These are phyloP conservation scores for Aechmea fasciata DNA, from an alignment of 176 grass and related monocot genomes.

Conservation along the genomic window DNA sequence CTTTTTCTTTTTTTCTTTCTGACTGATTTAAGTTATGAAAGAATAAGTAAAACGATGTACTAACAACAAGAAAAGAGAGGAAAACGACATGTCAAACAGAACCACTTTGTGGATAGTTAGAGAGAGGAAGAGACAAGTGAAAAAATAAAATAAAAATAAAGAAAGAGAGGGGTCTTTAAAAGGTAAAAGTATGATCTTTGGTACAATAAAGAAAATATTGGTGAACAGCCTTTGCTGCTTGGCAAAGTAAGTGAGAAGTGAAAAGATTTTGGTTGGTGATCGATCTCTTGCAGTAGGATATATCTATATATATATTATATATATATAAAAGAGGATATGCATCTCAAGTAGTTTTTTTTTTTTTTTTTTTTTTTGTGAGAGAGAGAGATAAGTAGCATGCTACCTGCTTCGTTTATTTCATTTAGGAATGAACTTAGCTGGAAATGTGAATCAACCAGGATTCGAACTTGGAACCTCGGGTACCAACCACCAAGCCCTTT, in stretches of 20 bases:
- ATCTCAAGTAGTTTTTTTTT: too few relatives aligned
- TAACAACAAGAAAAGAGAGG: slow-evolving; percentile 50
- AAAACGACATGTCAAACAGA: slow-evolving; percentile 60
- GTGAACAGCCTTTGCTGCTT: not conserved
- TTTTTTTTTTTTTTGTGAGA: too few relatives aligned
- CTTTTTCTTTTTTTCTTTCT: not conserved
- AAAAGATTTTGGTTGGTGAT: not conserved
- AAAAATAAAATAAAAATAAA: slow-evolving; percentile 10
- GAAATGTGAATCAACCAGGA: too few relatives aligned
- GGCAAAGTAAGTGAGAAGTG: not conserved
- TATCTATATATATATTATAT: too few relatives aligned
- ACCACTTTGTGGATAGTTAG: slow-evolving; percentile 44
- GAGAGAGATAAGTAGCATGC: too few relatives aligned
- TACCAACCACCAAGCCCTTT: too few relatives aligned
- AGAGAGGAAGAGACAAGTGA: slow-evolving; percentile 23
- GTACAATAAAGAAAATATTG: not conserved
- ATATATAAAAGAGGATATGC: too few relatives aligned
- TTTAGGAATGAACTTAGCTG: too few relatives aligned
- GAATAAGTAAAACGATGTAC: slow-evolving; percentile 28
- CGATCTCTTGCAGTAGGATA: not conserved
- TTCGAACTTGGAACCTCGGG: too few relatives aligned
- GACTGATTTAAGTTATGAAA: slow-evolving; percentile 7
- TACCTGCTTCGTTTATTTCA: too few relatives aligned
- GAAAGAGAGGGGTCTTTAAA: slow-evolving; percentile 8
- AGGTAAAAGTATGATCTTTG: not conserved